Conservation (phyloP, 176 grass and related monocot genomes). For the Aegilops longissima region DNA sequence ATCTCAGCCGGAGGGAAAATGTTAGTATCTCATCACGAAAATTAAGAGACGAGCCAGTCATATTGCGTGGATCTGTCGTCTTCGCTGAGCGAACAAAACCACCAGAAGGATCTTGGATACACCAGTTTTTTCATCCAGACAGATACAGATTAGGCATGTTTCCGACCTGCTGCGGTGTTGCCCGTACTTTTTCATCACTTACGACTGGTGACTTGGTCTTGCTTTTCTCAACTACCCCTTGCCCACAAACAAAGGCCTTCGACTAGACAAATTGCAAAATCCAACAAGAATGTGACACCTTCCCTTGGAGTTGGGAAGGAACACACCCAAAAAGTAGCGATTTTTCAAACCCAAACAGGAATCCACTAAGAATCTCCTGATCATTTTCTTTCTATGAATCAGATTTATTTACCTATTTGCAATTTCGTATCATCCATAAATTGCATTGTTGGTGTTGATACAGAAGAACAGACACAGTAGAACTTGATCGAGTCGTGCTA, state of each 20-base stretch:
- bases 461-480: neutral
- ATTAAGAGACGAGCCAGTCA: too few species aligned
- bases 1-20: too few species aligned
- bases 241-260: conserved; percentile 19
- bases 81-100: neutral
- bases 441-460: conserved; percentile 5
- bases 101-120: neutral
- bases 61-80: neutral
- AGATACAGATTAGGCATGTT: conserved; percentile 33
- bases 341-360: neutral
- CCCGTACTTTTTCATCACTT: neutral
- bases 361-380: neutral
- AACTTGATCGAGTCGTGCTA: neutral
- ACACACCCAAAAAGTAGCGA: neutral
- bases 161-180: conserved; percentile 25
- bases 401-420: conserved; percentile 25
- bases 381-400: neutral
- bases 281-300: conserved; percentile 8
- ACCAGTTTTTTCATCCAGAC: neutral
- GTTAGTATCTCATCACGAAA: too few species aligned
- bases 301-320: neutral
- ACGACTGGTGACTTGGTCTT: conserved; percentile 21
- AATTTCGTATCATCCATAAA: neutral
- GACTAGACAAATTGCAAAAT: neutral
- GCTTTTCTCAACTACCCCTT: conserved; percentile 43